Conservation (phyloP, 495 filamentous ascomycete species). For the Glonium stellatum region DNA sequence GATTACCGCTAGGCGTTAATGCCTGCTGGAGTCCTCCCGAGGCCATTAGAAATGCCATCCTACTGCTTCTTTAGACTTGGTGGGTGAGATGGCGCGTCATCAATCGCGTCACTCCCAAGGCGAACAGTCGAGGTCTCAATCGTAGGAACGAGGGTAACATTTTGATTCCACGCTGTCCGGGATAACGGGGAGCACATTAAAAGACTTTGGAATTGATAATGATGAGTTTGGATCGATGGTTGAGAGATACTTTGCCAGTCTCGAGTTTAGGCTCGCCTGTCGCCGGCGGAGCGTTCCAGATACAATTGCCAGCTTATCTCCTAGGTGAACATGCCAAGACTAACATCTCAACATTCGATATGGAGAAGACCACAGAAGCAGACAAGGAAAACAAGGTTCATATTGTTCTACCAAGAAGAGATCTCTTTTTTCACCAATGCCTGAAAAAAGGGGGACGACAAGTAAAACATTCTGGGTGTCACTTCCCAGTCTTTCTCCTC, state of each 20-base stretch:
- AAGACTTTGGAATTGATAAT: neutral
- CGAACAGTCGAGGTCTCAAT: neutral
- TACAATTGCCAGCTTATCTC: neutral
- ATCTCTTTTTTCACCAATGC: too few relatives aligned
- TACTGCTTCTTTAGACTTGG: neutral
- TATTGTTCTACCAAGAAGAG: too few relatives aligned
- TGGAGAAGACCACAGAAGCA: neutral
- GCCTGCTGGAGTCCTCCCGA: slow-evolving; percentile 8
- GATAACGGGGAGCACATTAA: neutral
- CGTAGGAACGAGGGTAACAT: neutral
- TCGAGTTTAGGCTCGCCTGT: neutral
- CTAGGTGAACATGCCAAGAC: too few relatives aligned
- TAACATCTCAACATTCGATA: neutral
- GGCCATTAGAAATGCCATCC: neutral
- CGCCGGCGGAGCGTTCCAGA: neutral
- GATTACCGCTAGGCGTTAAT: slow-evolving; percentile 2
- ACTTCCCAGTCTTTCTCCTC: too few relatives aligned
- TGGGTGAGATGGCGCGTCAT: neutral
- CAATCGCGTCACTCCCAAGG: neutral
- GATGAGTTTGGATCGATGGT: neutral
- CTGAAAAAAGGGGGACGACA: too few relatives aligned
- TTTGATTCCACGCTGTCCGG: neutral
- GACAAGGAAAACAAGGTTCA: neutral
- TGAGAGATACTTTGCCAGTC: neutral
- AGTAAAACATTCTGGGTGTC: too few relatives aligned